Evolutionary conservation across 345 rosid species (phyloP).

Genomic region (Capsella bursapastoris): DNA sequence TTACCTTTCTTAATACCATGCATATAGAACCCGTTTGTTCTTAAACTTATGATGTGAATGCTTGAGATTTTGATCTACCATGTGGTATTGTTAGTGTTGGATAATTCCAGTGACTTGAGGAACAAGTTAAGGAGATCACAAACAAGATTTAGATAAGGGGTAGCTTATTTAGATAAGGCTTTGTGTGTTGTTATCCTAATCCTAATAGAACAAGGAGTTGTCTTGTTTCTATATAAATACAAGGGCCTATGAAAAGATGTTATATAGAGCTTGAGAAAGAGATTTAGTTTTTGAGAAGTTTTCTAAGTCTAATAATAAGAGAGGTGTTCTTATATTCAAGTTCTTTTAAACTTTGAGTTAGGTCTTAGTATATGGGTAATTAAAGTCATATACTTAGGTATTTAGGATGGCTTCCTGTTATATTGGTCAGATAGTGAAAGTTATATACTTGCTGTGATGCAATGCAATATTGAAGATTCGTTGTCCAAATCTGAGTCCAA

Average conservation of each 20-base stretch:
- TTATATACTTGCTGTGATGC: not conserved
- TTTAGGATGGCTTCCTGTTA: not conserved
- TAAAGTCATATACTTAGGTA: not conserved
- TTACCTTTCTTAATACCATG: constrained; percentile 1
- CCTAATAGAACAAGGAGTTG: no score
- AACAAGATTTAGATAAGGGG: no score
- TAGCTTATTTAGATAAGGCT: no score
- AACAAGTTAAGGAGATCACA: no score
- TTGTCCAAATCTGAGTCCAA: not conserved
- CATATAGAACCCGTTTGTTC: not conserved
- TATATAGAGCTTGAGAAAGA: no score
- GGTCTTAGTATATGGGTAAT: not conserved
- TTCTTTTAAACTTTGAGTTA: not conserved
- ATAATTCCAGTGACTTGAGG: no score
- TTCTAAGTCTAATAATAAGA: no score
- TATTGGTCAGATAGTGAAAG: not conserved
- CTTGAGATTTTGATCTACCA: not conserved
- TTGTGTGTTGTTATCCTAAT: no score
- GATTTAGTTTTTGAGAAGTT: no score
- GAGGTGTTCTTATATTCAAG: no score
- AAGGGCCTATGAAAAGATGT: no score
- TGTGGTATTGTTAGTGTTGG: not conserved
- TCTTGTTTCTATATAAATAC: no score
- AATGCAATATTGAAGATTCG: not conserved
- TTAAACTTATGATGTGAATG: not conserved